Base-by-base conservation (phyloP, 2,329 filamentous ascomycete genomes). In the Fusarium hostae region DNA sequence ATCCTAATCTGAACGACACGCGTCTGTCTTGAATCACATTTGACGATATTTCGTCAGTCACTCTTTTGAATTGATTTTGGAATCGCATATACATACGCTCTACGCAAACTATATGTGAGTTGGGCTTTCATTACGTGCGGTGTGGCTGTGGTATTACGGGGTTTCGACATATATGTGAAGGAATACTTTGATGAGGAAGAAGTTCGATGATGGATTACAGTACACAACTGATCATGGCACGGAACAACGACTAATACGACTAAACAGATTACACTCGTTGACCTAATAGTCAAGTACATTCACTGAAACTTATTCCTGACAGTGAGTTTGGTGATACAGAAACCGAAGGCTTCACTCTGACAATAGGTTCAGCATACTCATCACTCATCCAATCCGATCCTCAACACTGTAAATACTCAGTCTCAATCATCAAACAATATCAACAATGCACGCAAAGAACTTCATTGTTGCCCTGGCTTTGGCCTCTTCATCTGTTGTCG, bases 261-360 rank as follows among this genome's bases (percentile, higher is more conserved):
- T 16, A 22, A 16, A 3, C 35, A 79, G 77, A 79, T 66, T 75
- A 85, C 86, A 79, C 82, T 88, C 85, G 77, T 88, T 87, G 84
- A 85, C 82, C 82, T 70, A 73, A 79, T 76, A 83, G 86, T 88
- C 87, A 88, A 87, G 83, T 88, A 87, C 87, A 87, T 82, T 89
- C 87, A 83, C 87, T 88, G 75, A 75, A 81, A 79, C 76, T 64
- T 76, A 74, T 76, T 79, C 81, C 85, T 87, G 85, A 87, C 86
- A 84, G 79, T 81, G 44, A 78, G 80, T 76, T 45, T 20, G 22
- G 26, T 9, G n/a, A 30, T 3, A 22, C 34, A 6, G 24, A 43
- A 34, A 28, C 15, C 28, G 3, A n/a, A 32, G 16, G 35, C 12
- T 40, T 26, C 10, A 22, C 34, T 44, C 68, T 76, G 34, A 77